Conservation (phyloP, 2,329 filamentous ascomycete species). For the Alternaria gansuensis region DNA sequence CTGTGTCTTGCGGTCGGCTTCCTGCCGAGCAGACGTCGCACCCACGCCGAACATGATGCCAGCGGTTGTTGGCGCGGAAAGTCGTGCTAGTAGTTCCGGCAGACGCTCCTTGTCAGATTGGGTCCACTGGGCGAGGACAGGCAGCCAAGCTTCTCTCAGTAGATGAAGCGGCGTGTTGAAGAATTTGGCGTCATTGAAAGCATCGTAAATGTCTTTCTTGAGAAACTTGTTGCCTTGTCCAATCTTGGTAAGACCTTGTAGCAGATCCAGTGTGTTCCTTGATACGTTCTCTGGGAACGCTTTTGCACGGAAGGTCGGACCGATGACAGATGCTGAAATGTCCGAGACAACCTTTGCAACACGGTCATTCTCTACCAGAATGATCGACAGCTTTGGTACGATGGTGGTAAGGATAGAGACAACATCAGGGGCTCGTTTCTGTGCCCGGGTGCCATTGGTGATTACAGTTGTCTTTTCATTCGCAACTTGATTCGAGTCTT, state of each 20-base stretch:
- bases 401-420: slow-evolving; percentile 80
- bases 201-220: slow-evolving; percentile 91
- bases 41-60: slow-evolving; percentile 99
- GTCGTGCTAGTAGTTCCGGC: slow-evolving; percentile 77
- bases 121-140: slow-evolving; percentile 83
- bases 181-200: slow-evolving; percentile 88
- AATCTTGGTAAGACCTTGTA: slow-evolving; percentile 79
- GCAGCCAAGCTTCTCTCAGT: slow-evolving; percentile 79
- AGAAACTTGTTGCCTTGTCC: slow-evolving; percentile 85
- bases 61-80: slow-evolving; percentile 86
- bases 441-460: slow-evolving; percentile 53
- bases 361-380: slow-evolving; percentile 86
- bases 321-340: slow-evolving; percentile 84
- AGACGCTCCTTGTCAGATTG: slow-evolving; percentile 88
- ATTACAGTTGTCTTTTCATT: slow-evolving; percentile 30
- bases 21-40: slow-evolving; percentile 89
- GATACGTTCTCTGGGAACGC: slow-evolving; percentile 86
- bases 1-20: slow-evolving; percentile 92
- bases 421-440: slow-evolving; percentile 66
- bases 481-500: slow-evolving; percentile 58
- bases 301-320: slow-evolving; percentile 82
- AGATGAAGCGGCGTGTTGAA: slow-evolving; percentile 75
- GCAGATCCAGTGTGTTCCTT: slow-evolving; percentile 72
- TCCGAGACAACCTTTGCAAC: slow-evolving; percentile 78
- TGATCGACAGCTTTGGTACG: slow-evolving; percentile 80